Conservation (phyloP, 257 asterid species). For the Nicotiana undulata region DNA sequence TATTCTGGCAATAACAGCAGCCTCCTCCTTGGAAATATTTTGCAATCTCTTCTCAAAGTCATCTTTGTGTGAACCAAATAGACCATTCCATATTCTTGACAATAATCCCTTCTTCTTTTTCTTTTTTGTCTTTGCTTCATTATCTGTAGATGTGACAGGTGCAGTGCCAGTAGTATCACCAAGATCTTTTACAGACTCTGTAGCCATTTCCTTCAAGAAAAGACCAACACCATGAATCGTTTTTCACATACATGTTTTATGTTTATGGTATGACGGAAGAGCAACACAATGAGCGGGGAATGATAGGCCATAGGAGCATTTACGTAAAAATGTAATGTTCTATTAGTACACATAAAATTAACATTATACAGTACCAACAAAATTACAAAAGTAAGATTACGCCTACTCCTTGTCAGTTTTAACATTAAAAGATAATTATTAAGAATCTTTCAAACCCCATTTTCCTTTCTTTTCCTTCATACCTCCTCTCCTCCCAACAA, state of each 20-base stretch:
- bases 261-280: neutral
- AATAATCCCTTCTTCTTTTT: conserved; percentile 66
- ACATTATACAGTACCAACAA: neutral
- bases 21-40: conserved; percentile 87
- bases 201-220: conserved; percentile 47
- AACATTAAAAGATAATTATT: neutral
- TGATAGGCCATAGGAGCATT: neutral
- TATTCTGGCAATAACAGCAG: conserved; percentile 55
- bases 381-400: neutral
- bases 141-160: conserved; percentile 30
- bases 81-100: conserved; percentile 64
- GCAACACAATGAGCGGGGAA: neutral
- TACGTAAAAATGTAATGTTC: neutral
- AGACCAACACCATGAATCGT: neutral
- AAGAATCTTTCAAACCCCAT: neutral
- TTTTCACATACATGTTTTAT: neutral
- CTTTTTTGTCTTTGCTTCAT: conserved; percentile 32
- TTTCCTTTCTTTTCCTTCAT: neutral
- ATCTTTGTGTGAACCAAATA: conserved; percentile 55
- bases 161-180: conserved; percentile 21
- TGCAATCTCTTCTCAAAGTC: conserved; percentile 89
- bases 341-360: neutral
- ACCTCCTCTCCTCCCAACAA: neutral
- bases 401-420: neutral
- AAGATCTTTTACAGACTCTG: conserved; percentile 40